A percentile compares a stretch with the other conserved stretches of the same genome.
These are phyloP conservation scores for Heteromeles arbutifolia DNA, from an alignment of 306 rosid genomes.

Conservation along the genomic window DNA sequence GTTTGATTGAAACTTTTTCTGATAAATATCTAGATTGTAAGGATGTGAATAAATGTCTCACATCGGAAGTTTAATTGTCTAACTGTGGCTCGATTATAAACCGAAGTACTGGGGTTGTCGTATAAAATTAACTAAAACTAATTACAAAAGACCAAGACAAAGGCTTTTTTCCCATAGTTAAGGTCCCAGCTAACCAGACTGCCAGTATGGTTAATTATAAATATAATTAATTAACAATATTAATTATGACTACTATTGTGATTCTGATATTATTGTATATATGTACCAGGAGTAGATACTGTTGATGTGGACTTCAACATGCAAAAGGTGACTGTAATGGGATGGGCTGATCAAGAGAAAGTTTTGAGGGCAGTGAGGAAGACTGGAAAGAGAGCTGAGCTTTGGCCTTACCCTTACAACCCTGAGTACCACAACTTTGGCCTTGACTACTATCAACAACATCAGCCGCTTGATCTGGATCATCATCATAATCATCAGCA, in stretches of 20 bases:
- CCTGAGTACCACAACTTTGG: constrained; percentile 26
- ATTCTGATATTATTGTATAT: background rate
- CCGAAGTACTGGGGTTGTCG: no score
- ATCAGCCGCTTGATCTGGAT: constrained; percentile 1
- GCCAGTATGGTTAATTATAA: background rate
- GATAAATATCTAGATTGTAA: background rate
- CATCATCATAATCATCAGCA: background rate
- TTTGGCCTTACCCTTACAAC: constrained; percentile 6
- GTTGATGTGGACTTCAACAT: constrained; percentile 47
- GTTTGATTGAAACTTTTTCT: background rate
- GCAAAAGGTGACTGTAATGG: constrained; percentile 83
- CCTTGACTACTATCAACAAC: constrained; percentile 9
- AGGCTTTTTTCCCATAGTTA: background rate
- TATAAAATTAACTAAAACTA: background rate
- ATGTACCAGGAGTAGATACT: constrained; percentile 44
- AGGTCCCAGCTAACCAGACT: background rate
- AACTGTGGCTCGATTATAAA: no score
- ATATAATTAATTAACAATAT: no score
- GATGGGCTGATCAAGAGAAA: constrained; percentile 56
- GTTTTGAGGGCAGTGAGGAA: constrained; percentile 50
- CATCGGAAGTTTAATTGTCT: no score
- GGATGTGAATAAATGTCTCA: no score
- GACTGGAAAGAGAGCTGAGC: constrained; percentile 58
- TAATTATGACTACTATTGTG: background rate
- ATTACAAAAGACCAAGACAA: background rate